These are phyloP conservation scores for Boletus vermiculosoides DNA, from an alignment of 768 basidiomycete genomes.

Conservation along the genomic window DNA sequence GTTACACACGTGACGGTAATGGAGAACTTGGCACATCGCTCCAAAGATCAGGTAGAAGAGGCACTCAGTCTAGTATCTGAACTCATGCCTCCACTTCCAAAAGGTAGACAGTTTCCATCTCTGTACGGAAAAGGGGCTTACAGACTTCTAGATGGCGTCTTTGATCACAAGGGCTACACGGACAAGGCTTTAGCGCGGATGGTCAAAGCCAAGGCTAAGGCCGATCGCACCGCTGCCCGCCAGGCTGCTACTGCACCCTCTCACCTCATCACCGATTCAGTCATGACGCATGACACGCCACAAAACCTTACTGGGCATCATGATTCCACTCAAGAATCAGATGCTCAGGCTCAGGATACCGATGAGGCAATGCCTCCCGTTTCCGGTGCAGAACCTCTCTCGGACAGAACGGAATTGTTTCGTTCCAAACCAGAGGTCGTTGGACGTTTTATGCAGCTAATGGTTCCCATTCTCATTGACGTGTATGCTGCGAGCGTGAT, in stretches of 20 bases:
- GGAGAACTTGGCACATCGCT: constrained; percentile 93
- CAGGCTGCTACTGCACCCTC: constrained; percentile 41
- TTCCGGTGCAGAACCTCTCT: constrained; percentile 33
- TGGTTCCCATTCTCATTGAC: constrained; percentile 93
- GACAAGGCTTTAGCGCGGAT: constrained; percentile 79
- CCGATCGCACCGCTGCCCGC: constrained; percentile 71
- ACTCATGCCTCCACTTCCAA: constrained; percentile 88
- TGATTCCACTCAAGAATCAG: constrained; percentile 32
- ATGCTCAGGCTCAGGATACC: constrained; percentile 44
- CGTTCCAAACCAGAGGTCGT: constrained; percentile 75
- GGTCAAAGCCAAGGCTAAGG: constrained; percentile 80
- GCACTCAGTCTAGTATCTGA: constrained; percentile 86
- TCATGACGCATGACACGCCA: constrained; percentile 19
- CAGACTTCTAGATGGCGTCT: constrained; percentile 74
- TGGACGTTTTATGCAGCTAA: constrained; percentile 79
- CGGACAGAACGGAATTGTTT: constrained; percentile 71
- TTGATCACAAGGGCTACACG: constrained; percentile 87
- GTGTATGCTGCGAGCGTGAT: constrained; percentile 99
- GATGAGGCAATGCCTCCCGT: constrained; percentile 36
- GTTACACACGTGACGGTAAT: constrained; percentile 96
- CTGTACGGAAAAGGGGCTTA: constrained; percentile 3
- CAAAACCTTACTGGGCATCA: constrained; percentile 14
- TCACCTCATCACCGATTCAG: constrained; percentile 30
- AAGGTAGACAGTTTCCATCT: constrained; percentile 50
- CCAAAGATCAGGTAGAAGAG: constrained; percentile 98